These are phyloP conservation scores for Byssothecium circinans DNA, from an alignment of 2,329 filamentous ascomycete genomes.

Conservation along the genomic window DNA sequence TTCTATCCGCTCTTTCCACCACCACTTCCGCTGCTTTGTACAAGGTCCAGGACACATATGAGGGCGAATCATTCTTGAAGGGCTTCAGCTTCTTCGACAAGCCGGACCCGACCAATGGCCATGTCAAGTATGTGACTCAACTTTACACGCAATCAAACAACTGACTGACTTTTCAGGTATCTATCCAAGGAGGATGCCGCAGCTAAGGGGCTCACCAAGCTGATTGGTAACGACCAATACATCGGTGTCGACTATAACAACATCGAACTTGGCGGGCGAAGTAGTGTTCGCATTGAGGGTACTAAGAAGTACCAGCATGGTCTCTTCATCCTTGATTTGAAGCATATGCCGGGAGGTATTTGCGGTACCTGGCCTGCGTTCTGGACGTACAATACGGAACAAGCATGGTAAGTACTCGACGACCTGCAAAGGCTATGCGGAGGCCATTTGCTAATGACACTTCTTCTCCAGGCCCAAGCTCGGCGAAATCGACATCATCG, in stretches of 20 bases:
- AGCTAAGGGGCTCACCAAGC: constrained; percentile 3
- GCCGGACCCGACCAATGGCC: constrained; percentile 29
- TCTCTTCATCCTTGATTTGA: constrained; percentile 36
- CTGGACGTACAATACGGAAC: constrained; percentile 31
- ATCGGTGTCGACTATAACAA: constrained; percentile 48
- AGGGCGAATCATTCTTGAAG: constrained; percentile 26
- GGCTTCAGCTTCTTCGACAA: constrained; percentile 31
- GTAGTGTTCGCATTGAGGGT: constrained; percentile 33
- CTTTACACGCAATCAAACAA: neutral
- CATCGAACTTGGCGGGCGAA: constrained; percentile 20
- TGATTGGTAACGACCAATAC: constrained; percentile 26
- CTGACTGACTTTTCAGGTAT: constrained; percentile 10
- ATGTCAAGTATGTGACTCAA: constrained; percentile 22
- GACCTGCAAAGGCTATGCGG: neutral
- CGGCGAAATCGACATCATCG: constrained; percentile 40
- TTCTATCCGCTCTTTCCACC: constrained; percentile 27
- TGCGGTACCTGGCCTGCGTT: constrained; percentile 41
- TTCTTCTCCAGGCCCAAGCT: constrained; percentile 18
- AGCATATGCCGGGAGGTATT: constrained; percentile 32
- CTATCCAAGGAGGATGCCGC: constrained; percentile 10
- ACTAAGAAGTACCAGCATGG: constrained; percentile 31
- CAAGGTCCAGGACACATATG: constrained; percentile 17
- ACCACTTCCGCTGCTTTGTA: constrained; percentile 25
- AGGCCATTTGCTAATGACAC: neutral
- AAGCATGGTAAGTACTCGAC: constrained; percentile 14